phyloP scores from a whole-genome alignment of 306 rosid species.

The Cicer judaicum region DNA sequence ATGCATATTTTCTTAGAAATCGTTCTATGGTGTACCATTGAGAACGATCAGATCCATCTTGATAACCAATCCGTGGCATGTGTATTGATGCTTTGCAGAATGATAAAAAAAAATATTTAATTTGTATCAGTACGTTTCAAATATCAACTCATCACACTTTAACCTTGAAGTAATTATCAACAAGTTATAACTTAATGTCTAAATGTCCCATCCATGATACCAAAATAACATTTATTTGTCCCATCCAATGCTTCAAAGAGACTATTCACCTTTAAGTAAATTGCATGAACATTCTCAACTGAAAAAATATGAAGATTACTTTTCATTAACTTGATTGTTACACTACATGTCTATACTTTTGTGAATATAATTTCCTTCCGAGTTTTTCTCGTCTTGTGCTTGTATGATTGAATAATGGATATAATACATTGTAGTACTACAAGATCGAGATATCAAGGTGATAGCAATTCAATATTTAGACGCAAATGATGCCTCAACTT shows the following conservation, averaged over 20 bases:
- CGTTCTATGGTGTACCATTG: conserved; percentile 95
- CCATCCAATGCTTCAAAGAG: conserved; percentile 10
- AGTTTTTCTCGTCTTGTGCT: background rate
- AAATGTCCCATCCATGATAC: background rate
- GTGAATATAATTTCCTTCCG: background rate
- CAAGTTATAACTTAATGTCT: conserved; percentile 7
- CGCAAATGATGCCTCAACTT: conserved; percentile 9
- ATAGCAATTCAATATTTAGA: background rate
- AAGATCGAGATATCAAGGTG: background rate
- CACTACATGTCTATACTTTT: background rate
- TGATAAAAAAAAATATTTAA: conserved; percentile 8
- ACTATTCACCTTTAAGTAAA: background rate
- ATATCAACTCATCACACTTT: conserved; percentile 11
- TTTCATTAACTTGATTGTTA: background rate
- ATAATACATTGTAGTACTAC: conserved; percentile 8
- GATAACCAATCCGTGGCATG: conserved; percentile 96
- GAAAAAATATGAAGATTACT: background rate
- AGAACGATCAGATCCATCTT: conserved; percentile 90
- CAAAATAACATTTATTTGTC: background rate
- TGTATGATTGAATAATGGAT: conserved; percentile 17
- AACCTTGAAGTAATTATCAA: conserved; percentile 11
- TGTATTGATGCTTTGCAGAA: conserved; percentile 75
- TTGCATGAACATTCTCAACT: background rate
- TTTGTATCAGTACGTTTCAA: conserved; percentile 21
- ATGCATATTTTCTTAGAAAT: conserved; percentile 85